Conservation (phyloP, 257 asterid species). For the Striga asiatica region DNA sequence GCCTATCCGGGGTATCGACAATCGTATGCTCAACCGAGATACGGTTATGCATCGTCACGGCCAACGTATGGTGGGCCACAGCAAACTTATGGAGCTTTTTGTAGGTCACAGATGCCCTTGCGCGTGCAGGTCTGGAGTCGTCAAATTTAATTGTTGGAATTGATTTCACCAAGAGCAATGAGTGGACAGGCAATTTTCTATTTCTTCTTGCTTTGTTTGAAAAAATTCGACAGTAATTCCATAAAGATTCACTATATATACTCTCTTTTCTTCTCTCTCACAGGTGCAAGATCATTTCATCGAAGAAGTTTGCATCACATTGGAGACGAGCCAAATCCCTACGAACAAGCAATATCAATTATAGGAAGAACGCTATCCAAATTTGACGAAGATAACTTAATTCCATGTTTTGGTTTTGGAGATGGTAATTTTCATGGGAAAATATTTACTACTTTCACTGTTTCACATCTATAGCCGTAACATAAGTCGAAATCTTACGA, state of each 20-base stretch:
- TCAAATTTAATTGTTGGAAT: slow-evolving; percentile 92
- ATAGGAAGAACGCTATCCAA: slow-evolving; percentile 82
- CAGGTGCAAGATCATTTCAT: slow-evolving; percentile 67
- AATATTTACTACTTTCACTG: too few species aligned
- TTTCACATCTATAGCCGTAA: too few species aligned
- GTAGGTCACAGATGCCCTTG: slow-evolving; percentile 84
- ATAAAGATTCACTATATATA: not conserved
- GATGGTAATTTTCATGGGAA: slow-evolving; percentile 70
- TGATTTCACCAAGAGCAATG: slow-evolving; percentile 95
- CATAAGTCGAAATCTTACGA: too few species aligned
- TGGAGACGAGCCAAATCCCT: slow-evolving; percentile 62
- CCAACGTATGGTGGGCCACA: slow-evolving; percentile 42
- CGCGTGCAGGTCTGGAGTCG: slow-evolving; percentile 89
- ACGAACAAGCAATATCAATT: slow-evolving; percentile 83
- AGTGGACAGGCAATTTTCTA: slow-evolving; percentile 78
- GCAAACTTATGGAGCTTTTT: slow-evolving; percentile 10
- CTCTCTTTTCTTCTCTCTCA: slow-evolving; percentile 15
- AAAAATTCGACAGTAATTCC: slow-evolving; percentile 3
- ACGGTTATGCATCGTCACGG: slow-evolving; percentile 36
- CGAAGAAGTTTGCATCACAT: slow-evolving; percentile 69
- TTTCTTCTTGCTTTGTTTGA: not conserved
- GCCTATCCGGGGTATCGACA: slow-evolving; percentile 38
- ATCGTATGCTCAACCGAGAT: slow-evolving; percentile 48
- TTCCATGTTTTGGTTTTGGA: slow-evolving; percentile 93
- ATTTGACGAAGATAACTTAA: slow-evolving; percentile 89